Conservation (phyloP, 1,284 basidiomycete species). For the Nidula niveotomentosa region DNA sequence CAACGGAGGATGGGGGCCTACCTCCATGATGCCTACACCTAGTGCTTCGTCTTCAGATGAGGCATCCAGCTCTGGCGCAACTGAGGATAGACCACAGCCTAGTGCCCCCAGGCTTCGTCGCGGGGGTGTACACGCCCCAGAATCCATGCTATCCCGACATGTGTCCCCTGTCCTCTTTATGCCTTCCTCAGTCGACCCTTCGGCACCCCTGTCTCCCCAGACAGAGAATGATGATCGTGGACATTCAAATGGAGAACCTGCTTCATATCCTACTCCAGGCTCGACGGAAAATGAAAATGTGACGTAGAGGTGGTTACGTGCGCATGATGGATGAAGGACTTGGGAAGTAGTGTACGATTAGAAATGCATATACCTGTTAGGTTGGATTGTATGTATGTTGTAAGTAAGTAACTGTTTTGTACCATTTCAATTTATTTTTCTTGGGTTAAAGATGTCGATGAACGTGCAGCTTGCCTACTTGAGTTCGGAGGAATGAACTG, state of each 20-base stretch:
- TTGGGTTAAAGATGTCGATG: too few relatives aligned
- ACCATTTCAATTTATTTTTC: too few relatives aligned
- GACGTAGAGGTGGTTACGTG: constrained; percentile 14
- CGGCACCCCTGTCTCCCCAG: constrained; percentile 6
- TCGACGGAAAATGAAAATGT: constrained; percentile 34
- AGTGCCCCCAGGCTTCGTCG: constrained; percentile 51
- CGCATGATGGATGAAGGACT: too few relatives aligned
- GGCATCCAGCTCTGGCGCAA: too few relatives aligned
- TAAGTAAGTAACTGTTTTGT: too few relatives aligned
- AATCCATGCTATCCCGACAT: constrained; percentile 49
- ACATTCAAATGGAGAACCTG: constrained; percentile 19
- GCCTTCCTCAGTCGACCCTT: not conserved
- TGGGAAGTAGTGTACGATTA: not conserved
- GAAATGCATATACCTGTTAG: constrained; percentile 1
- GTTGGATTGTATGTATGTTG: not conserved
- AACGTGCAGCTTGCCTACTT: too few relatives aligned
- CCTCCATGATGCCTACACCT: too few relatives aligned
- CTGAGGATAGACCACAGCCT: not conserved
- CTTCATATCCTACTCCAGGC: constrained; percentile 37
- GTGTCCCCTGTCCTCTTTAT: constrained; percentile 30
- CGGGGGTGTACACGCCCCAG: constrained; percentile 58
- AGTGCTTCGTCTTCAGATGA: too few relatives aligned
- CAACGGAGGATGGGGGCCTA: too few relatives aligned
- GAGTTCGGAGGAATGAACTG: not conserved
- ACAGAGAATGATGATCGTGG: constrained; percentile 11